phyloP scores from a whole-genome alignment of 2,329 filamentous ascomycete genomes.

The Fusarium penzigii region DNA sequence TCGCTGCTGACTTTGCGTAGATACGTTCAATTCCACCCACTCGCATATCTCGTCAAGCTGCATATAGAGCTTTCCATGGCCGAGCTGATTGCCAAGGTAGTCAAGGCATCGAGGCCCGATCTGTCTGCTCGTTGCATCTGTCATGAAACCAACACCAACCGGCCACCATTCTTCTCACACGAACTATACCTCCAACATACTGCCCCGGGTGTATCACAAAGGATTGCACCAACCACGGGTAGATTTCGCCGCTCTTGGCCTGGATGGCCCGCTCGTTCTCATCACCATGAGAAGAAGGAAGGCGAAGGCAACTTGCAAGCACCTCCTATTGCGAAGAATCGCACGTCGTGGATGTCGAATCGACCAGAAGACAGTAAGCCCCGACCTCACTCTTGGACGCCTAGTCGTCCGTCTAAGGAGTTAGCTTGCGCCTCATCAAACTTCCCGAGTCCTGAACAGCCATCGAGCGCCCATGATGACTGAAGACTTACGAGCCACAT shows the following conservation, averaged over 20 bases:
- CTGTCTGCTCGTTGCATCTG: constrained; percentile 23
- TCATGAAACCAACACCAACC: constrained; percentile 8
- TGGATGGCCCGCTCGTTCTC: constrained; percentile 1
- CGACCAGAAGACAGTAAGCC: constrained; percentile 2
- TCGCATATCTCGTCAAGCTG: constrained; percentile 30
- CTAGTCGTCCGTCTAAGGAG: constrained; percentile 1
- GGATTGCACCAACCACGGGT: constrained; percentile 21
- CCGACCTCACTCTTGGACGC: constrained; percentile 7
- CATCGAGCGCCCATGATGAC: constrained; percentile 17
- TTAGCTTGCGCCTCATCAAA: constrained; percentile 13
- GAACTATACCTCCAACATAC: constrained; percentile 12
- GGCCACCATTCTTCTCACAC: constrained; percentile 8
- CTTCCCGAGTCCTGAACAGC: constrained; percentile 12
- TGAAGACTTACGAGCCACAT: neutral
- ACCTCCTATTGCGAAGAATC: constrained; percentile 3
- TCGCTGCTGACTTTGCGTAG: constrained; percentile 8
- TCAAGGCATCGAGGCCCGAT: constrained; percentile 21
- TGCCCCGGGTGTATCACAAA: constrained; percentile 1
- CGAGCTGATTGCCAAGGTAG: constrained; percentile 29
- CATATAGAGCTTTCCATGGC: constrained; percentile 31
- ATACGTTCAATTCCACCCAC: constrained; percentile 28
- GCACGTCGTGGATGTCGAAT: neutral
- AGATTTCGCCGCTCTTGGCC: constrained; percentile 23
- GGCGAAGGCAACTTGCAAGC: constrained; percentile 2
- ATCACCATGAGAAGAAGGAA: constrained; percentile 6